phyloP scores from a whole-genome alignment of 176 grass and related monocot species.

The Avena sativa region DNA sequence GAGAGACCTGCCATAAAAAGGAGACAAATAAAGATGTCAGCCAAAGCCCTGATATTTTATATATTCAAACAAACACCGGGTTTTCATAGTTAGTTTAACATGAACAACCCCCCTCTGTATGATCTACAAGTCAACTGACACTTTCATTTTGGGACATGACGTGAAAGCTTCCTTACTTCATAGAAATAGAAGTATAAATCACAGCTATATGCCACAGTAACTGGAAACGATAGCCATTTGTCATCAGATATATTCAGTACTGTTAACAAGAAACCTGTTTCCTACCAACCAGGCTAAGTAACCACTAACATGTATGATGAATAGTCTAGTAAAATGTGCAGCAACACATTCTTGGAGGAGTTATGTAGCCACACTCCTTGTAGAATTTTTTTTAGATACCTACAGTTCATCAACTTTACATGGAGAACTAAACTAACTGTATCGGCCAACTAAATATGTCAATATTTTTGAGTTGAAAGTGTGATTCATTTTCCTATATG shows the following conservation, averaged over 20 bases:
- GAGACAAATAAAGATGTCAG: slow-evolving; percentile 42
- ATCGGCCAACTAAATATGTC: neutral
- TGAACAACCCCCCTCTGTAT: slow-evolving; percentile 5
- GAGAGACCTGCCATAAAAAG: slow-evolving; percentile 60
- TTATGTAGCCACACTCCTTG: neutral
- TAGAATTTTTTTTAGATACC: neutral
- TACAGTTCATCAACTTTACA: slow-evolving; percentile 12
- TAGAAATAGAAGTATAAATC: neutral
- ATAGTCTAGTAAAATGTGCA: neutral
- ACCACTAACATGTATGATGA: neutral
- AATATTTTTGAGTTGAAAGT: neutral
- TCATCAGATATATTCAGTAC: neutral
- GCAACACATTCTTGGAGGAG: neutral
- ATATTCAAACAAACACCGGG: slow-evolving; percentile 23
- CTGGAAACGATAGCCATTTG: neutral
- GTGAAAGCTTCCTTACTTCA: neutral
- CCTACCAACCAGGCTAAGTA: neutral
- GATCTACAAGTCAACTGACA: neutral
- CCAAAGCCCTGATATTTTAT: slow-evolving; percentile 23
- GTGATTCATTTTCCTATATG: neutral
- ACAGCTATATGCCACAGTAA: neutral
- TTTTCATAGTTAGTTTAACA: slow-evolving; percentile 8
- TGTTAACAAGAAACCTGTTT: slow-evolving; percentile 19
- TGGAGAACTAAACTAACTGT: neutral
- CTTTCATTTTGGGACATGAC: neutral